Base-by-base conservation (phyloP, 192 early-diverging fungal species). In the Coemansia sp. region DNA sequence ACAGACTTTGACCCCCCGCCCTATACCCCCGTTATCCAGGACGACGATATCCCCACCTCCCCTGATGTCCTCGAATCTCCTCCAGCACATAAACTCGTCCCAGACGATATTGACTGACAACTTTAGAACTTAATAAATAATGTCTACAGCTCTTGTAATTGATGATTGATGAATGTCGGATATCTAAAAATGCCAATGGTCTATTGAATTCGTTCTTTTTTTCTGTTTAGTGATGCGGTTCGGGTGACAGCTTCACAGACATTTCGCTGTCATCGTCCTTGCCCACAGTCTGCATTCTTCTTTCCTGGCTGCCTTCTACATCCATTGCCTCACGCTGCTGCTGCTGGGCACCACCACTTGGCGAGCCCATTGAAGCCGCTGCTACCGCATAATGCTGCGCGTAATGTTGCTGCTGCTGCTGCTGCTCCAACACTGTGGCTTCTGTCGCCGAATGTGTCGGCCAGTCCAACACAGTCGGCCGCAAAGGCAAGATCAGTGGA, bases 211-310 rank as follows among this genome's bases (percentile, higher is more conserved):
- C 29, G 29, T 29, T 48, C 2, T 19, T 48, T 19, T 48, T 48
- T 48, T 48, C n/a, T 6, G 10, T 17, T 19, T 48, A 52, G 22
- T 25, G 61, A 34, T 57, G 59, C 14, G 74, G 67, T 52, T 73
- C 76, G 1, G 76, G 76, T 32, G 71, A 70, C 22, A 79, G 35
- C 5, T 73, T 67, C 29, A 79, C 76, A 2, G 76, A 79, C 64
- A 73, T 66, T 20, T 79, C 76, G 58, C 76, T 79, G 33, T 63
- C 71, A 46, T 79, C 65, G 43, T 79, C 76, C 52, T 66, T 69
- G 58, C 70, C 67, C 4, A 60, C 43, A 2, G 56, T 56, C 49
- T 52, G 49, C 2, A n/a, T 19, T 48, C 45, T 19, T 48, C 45
- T 48, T 48, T 15, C 45, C 25, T 29, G 20, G 52, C 1, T 25